Evolutionary conservation across 441 rosid genomes (phyloP).

Genomic region (Euphorbia corollata): DNA sequence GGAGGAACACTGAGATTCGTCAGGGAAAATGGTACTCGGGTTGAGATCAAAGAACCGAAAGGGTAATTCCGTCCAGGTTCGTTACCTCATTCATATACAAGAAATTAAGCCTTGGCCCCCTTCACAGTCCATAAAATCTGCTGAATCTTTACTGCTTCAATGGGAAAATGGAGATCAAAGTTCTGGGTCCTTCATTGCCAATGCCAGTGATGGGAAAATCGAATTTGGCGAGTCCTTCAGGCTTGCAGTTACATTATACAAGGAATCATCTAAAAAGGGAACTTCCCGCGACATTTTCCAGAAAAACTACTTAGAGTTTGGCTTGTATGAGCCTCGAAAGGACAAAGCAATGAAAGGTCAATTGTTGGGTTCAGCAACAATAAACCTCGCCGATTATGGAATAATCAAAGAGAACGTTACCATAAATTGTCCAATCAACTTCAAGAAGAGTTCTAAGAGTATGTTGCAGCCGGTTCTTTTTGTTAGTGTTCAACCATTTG

Average conservation of each 20-base stretch:
- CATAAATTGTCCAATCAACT: conserved; percentile 41
- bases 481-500: conserved; percentile 51
- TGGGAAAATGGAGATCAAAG: conserved; percentile 62
- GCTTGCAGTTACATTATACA: conserved; percentile 40
- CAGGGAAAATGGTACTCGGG: conserved; percentile 62
- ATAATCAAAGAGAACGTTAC: conserved; percentile 36
- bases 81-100: conserved; percentile 49
- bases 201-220: conserved; percentile 49
- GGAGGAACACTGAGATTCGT: conserved; percentile 18
- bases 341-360: conserved; percentile 58
- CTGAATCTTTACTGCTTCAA: conserved; percentile 52
- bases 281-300: conserved; percentile 37
- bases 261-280: conserved; percentile 41
- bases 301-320: conserved; percentile 58
- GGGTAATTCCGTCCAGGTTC: conserved; percentile 37
- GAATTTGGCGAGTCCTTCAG: conserved; percentile 52
- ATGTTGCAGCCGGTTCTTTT: conserved; percentile 43
- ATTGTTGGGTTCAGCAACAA: conserved; percentile 56
- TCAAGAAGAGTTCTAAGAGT: conserved; percentile 55
- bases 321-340: conserved; percentile 54
- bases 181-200: conserved; percentile 53
- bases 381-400: conserved; percentile 71
- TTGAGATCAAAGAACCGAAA: conserved; percentile 59
- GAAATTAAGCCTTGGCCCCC: conserved; percentile 84
- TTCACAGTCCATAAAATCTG: conserved; percentile 35